Conservation (phyloP, 352 stramenopile species). For the Globisporangium alternatum region DNA sequence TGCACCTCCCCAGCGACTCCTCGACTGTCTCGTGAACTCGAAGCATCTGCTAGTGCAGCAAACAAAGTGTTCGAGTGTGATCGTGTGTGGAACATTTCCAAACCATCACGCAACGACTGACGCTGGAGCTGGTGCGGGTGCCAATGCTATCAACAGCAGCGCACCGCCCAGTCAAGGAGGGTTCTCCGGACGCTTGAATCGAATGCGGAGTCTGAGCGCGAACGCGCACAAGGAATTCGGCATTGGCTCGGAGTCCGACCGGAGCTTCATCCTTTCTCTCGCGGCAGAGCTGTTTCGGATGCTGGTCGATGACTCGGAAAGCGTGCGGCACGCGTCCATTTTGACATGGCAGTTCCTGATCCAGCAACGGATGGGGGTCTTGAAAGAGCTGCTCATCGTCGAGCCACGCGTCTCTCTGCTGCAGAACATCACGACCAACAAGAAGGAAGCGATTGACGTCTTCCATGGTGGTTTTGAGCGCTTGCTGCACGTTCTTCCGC, state of each 20-base stretch:
- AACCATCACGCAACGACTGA: conserved; percentile 15
- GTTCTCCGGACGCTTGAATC: conserved; percentile 35
- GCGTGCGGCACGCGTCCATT: conserved; percentile 45
- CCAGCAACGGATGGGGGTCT: conserved; percentile 58
- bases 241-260: conserved; percentile 64
- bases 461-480: conserved; percentile 75
- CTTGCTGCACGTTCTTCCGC: conserved; percentile 42
- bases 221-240: conserved; percentile 63
- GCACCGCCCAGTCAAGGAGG: conserved; percentile 10
- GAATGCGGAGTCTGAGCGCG: conserved; percentile 46
- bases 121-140: background rate
- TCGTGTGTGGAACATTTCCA: conserved; percentile 37
- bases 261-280: conserved; percentile 65
- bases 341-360: conserved; percentile 72
- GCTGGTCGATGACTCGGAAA: conserved; percentile 56
- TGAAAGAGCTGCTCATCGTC: conserved; percentile 77
- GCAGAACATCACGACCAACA: conserved; percentile 65
- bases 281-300: conserved; percentile 57
- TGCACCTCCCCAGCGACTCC: conserved; percentile 22
- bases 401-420: conserved; percentile 63
- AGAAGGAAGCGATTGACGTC: conserved; percentile 73
- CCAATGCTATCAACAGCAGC: background rate
- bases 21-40: conserved; percentile 39
- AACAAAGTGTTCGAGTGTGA: conserved; percentile 56
- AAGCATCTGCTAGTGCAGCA: conserved; percentile 67